Evolutionary conservation across 352 stramenopile genomes (phyloP).

Genomic region (Globisporangium takayamanum): DNA sequence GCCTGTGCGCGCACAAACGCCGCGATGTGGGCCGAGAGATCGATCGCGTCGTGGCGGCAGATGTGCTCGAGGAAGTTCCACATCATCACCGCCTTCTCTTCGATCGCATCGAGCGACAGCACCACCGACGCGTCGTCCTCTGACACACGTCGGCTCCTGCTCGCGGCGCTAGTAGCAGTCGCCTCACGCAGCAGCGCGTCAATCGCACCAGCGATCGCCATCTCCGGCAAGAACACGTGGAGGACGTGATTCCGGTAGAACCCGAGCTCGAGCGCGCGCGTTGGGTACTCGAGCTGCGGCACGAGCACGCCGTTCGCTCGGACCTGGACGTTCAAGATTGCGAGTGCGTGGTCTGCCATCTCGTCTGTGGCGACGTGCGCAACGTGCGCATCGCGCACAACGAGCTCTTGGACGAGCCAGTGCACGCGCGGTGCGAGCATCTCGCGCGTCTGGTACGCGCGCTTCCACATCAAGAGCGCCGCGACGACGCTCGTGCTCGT

Average conservation of each 20-base stretch:
- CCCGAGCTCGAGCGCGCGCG: slow-evolving; percentile 58
- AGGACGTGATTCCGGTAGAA: slow-evolving; percentile 87
- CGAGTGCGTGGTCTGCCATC: slow-evolving; percentile 52
- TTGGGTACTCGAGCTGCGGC: slow-evolving; percentile 52
- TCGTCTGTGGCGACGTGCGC: slow-evolving; percentile 51
- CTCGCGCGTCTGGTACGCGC: slow-evolving; percentile 43
- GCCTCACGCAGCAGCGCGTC: slow-evolving; percentile 28
- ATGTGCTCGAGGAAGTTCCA: slow-evolving; percentile 66
- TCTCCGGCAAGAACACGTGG: slow-evolving; percentile 73
- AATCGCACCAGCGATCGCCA: slow-evolving; percentile 57
- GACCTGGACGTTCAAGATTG: slow-evolving; percentile 47
- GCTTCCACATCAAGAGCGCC: slow-evolving; percentile 75
- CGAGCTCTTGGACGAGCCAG: slow-evolving; percentile 57
- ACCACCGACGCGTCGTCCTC: slow-evolving; percentile 2
- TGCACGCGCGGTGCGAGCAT: slow-evolving; percentile 45
- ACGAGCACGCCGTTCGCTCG: slow-evolving; percentile 31
- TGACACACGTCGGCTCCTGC: neutral
- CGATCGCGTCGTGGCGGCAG: slow-evolving; percentile 47
- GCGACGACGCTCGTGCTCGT: slow-evolving; percentile 71
- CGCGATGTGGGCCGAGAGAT: slow-evolving; percentile 31
- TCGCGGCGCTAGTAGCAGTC: neutral
- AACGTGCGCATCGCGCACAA: slow-evolving; percentile 37
- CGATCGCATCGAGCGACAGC: slow-evolving; percentile 24
- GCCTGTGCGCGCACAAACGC: slow-evolving; percentile 23
- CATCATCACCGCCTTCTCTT: slow-evolving; percentile 38